Base-by-base conservation (phyloP, 2,329 filamentous ascomycete species). In the Gnomoniopsis smithogilvyi region DNA sequence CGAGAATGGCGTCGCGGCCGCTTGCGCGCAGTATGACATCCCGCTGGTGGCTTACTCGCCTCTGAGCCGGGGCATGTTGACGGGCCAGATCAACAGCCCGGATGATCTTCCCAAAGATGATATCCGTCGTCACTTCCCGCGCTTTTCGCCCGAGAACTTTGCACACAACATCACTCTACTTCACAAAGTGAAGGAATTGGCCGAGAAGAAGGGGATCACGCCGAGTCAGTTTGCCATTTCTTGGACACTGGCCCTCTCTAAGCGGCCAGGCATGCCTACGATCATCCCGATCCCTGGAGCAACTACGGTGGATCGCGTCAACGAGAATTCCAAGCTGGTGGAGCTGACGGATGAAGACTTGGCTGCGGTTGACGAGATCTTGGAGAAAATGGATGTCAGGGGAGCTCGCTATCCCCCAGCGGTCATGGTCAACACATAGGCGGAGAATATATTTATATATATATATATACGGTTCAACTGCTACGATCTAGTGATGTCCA, bases 231-330 rank as follows among this genome's bases (percentile, higher is more conserved):
- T 90, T 26, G 79, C 82, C 1, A 72, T 89, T 38, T 85, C 85
- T 0, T 89, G 86, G 84, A 72, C 85, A 2, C 65, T 78, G 48
- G 72, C 77, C 1, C 73, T 85, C 45, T 80, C 77, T 46, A 73
- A 72, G 54, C 76, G 74, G 38, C 76, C 80, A 6, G 83, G 80
- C 43, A 78, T 82, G 78, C 82, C 81, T 22, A 70, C 67, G 17
- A 81, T 89, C 62, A 81, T 90, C 53, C 86, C 87, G 6, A 89
- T 90, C 61, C 88, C 87, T 0, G 87, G 87, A 2, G 82, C 87
- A 10, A 83, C 82, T 0, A 84, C 78, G 4, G 74, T 73, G 11
- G 77, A 74, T 41, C 77, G 86, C 22, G 78, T 89, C 12, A 66
- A 74, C n/a, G 87, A 90, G 76, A 90, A 90, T 64, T 72, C 76